Percentiles rank a stretch among this genome's conserved stretches.
phyloP scores from a whole-genome alignment of 352 stramenopile genomes.

The Pythium apleroticum region DNA sequence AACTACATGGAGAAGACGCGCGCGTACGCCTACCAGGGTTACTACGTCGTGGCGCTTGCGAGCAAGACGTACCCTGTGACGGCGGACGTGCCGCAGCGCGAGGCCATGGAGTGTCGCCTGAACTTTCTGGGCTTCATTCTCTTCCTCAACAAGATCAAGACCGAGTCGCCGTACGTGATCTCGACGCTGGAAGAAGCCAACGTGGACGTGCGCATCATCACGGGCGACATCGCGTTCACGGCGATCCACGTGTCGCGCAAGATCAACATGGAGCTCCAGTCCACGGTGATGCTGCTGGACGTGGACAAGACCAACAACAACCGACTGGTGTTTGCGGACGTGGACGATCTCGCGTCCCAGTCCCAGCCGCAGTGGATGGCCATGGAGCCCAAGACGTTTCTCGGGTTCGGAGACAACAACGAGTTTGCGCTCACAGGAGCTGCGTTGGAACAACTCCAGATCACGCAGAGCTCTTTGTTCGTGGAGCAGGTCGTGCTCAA shows the following conservation, averaged over 20 bases:
- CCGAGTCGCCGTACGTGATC: constrained; percentile 83
- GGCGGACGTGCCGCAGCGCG: constrained; percentile 49
- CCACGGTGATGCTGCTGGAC: constrained; percentile 55
- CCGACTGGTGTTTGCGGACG: constrained; percentile 53
- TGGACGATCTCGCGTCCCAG: constrained; percentile 50
- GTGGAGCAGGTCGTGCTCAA: constrained; percentile 53
- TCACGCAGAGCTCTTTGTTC: constrained; percentile 34
- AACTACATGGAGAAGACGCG: constrained; percentile 68
- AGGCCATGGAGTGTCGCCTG: constrained; percentile 75
- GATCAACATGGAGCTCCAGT: constrained; percentile 71
- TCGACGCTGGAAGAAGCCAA: constrained; percentile 66
- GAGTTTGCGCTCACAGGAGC: constrained; percentile 69
- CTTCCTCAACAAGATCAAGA: constrained; percentile 90
- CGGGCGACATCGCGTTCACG: constrained; percentile 84
- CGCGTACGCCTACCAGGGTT: constrained; percentile 73
- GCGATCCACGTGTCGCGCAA: constrained; percentile 71
- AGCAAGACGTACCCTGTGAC: constrained; percentile 59
- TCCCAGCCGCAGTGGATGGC: constrained; percentile 33
- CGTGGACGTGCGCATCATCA: constrained; percentile 88
- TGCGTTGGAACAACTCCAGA: constrained; percentile 49
- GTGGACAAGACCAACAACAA: constrained; percentile 15
- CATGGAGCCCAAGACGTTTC: constrained; percentile 43
- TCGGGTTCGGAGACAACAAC: constrained; percentile 51
- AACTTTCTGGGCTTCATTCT: constrained; percentile 85
- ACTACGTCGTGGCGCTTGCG: constrained; percentile 78